phyloP scores from a whole-genome alignment of 805 yeast genomes.

The Metschnikowia cubensis region DNA sequence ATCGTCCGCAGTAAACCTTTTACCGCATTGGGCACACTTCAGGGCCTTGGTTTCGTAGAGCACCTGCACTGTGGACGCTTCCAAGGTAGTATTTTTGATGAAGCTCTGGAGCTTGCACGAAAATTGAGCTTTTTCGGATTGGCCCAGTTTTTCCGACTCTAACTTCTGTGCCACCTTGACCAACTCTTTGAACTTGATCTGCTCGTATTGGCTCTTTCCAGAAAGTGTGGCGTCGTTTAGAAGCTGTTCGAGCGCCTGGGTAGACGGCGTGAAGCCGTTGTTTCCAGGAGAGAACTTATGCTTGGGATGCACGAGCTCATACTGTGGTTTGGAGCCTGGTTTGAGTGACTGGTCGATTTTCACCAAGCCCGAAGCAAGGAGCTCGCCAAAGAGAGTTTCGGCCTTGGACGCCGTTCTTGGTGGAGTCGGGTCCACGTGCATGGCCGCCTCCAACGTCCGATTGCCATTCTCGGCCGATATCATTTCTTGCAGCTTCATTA shows the following conservation, averaged over 20 bases:
- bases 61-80: conserved; percentile 29
- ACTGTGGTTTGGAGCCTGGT: conserved; percentile 35
- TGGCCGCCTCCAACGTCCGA: conserved; percentile 2
- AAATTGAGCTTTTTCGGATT: not conserved
- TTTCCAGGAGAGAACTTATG: conserved; percentile 22
- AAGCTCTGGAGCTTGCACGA: conserved; percentile 30
- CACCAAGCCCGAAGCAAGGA: conserved; percentile 37
- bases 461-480: not conserved
- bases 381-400: conserved; percentile 30
- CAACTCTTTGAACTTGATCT: conserved; percentile 30
- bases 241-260: conserved; percentile 14
- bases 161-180: conserved; percentile 22
- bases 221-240: conserved; percentile 12
- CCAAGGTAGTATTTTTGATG: conserved; percentile 34
- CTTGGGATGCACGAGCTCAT: conserved; percentile 30
- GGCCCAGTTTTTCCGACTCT: not conserved
- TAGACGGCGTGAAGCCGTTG: conserved; percentile 8
- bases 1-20: conserved; percentile 63
- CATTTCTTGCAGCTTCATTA: conserved; percentile 25
- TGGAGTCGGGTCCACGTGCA: conserved; percentile 8
- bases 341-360: conserved; percentile 38
- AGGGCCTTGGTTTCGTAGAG: conserved; percentile 62
- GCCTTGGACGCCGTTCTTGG: conserved; percentile 17
- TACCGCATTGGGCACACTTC: conserved; percentile 88
- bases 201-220: conserved; percentile 28